Percentiles rank a stretch among this genome's conserved stretches.
phyloP scores from a whole-genome alignment of 164 flowering plant species.

The Akebia trifoliata region DNA sequence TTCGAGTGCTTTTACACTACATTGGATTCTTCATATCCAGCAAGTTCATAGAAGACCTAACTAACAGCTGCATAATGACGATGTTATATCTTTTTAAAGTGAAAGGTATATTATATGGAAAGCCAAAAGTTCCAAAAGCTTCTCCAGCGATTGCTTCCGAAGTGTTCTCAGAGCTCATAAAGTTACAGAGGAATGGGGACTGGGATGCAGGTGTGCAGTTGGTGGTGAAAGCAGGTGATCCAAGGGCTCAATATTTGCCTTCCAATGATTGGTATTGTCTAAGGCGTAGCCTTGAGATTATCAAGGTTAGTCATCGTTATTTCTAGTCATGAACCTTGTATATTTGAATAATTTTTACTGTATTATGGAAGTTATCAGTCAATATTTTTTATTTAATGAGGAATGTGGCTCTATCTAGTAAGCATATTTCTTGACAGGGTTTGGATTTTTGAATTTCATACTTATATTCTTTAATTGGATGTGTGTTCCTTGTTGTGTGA shows the following conservation, averaged over 20 bases:
- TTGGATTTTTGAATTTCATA: no score
- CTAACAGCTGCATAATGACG: background rate
- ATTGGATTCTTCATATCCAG: background rate
- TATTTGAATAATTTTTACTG: background rate
- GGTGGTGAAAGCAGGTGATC: slow-evolving; percentile 74
- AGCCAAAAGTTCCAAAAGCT: slow-evolving; percentile 89
- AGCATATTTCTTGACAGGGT: no score
- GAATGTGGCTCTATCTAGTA: no score
- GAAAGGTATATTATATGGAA: slow-evolving; percentile 86
- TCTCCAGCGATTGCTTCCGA: slow-evolving; percentile 60
- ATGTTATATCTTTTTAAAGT: background rate
- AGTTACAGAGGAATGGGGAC: slow-evolving; percentile 45
- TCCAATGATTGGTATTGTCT: slow-evolving; percentile 83
- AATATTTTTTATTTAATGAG: background rate
- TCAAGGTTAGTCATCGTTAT: slow-evolving; percentile 45
- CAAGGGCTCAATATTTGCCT: slow-evolving; percentile 51
- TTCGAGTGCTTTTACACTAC: background rate
- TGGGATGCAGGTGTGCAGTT: slow-evolving; percentile 87
- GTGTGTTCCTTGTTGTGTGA: background rate
- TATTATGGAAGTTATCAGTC: background rate
- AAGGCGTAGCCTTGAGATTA: slow-evolving; percentile 81
- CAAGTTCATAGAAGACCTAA: background rate
- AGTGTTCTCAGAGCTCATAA: slow-evolving; percentile 51
- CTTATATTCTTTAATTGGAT: no score
- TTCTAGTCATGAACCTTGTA: background rate